These are phyloP conservation scores for Endotrypanum monterogeii DNA, from an alignment of 208 protist genomes.

Conservation along the genomic window DNA sequence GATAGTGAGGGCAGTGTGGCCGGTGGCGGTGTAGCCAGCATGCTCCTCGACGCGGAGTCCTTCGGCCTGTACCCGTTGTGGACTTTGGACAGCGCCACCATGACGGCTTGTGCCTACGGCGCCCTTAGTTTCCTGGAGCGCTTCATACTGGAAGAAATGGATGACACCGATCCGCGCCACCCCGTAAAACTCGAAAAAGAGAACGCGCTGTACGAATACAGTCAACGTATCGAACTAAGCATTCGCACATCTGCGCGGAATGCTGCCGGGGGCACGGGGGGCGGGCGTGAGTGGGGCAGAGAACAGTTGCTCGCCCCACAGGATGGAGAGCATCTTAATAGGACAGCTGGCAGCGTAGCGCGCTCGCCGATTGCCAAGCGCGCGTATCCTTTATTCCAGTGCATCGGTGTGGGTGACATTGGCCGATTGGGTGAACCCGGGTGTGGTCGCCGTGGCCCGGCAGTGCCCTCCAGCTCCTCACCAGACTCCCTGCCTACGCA, in stretches of 20 bases:
- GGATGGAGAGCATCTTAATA: conserved; percentile 5
- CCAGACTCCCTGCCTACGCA: background rate
- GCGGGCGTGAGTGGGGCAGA: background rate
- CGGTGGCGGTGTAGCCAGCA: conserved; percentile 5
- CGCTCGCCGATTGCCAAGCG: background rate
- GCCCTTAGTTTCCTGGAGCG: conserved; percentile 69
- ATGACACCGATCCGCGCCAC: conserved; percentile 77
- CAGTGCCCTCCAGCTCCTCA: background rate
- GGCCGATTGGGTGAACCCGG: conserved; percentile 12
- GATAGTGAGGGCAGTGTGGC: background rate
- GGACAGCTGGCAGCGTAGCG: conserved; percentile 1
- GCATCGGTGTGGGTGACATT: conserved; percentile 28
- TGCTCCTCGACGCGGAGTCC: conserved; percentile 38
- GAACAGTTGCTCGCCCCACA: background rate
- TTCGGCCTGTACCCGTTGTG: conserved; percentile 54
- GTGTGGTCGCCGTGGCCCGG: conserved; percentile 12
- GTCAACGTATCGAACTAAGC: conserved; percentile 35
- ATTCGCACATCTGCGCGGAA: conserved; percentile 34
- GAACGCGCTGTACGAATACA: conserved; percentile 43
- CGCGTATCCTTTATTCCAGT: conserved; percentile 18
- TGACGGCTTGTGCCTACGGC: conserved; percentile 67
- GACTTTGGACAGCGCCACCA: conserved; percentile 54
- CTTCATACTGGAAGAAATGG: conserved; percentile 70
- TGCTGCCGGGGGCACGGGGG: conserved; percentile 1
- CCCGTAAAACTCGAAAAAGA: conserved; percentile 69